phyloP scores from a whole-genome alignment of 345 rosid genomes.

The Boechera divaricarpa region DNA sequence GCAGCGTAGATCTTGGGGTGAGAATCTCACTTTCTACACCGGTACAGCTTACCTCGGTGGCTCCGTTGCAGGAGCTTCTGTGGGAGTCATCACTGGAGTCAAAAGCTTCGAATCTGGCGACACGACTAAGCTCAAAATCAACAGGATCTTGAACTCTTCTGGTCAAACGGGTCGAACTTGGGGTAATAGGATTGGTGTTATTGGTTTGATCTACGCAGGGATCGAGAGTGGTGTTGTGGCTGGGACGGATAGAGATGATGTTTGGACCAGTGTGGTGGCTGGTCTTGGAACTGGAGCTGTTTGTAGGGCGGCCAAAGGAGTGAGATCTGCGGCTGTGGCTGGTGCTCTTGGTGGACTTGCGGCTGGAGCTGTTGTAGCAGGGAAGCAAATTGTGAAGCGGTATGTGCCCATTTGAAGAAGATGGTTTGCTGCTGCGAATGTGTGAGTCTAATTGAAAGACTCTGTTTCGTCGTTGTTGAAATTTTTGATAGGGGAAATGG shows the following conservation, averaged over 20 bases:
- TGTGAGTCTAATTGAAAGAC: slow-evolving; percentile 37
- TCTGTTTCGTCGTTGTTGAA: slow-evolving; percentile 17
- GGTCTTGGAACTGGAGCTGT: slow-evolving; percentile 93
- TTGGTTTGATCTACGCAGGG: slow-evolving; percentile 79
- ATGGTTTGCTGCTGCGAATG: neutral
- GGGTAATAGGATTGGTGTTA: slow-evolving; percentile 83
- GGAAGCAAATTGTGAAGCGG: slow-evolving; percentile 78
- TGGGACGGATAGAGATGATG: slow-evolving; percentile 71
- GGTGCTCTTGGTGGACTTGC: slow-evolving; percentile 91
- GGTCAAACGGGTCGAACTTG: slow-evolving; percentile 79
- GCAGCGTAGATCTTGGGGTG: slow-evolving; percentile 99
- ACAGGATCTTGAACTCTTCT: slow-evolving; percentile 74
- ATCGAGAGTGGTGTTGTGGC: slow-evolving; percentile 79
- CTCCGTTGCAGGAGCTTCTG: slow-evolving; percentile 63
- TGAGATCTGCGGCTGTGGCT: slow-evolving; percentile 94
- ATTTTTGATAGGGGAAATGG: slow-evolving; percentile 41
- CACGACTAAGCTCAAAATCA: slow-evolving; percentile 80
- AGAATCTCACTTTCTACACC: slow-evolving; percentile 92
- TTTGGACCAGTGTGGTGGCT: slow-evolving; percentile 91
- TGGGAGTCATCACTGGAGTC: slow-evolving; percentile 61
- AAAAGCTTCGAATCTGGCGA: slow-evolving; percentile 75
- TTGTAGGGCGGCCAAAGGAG: slow-evolving; percentile 86
- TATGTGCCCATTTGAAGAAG: slow-evolving; percentile 69
- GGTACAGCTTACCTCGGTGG: slow-evolving; percentile 81
- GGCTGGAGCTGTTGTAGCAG: slow-evolving; percentile 81